Conservation (phyloP, 177 flowering plant genomes). For the Vitis hybrid region DNA sequence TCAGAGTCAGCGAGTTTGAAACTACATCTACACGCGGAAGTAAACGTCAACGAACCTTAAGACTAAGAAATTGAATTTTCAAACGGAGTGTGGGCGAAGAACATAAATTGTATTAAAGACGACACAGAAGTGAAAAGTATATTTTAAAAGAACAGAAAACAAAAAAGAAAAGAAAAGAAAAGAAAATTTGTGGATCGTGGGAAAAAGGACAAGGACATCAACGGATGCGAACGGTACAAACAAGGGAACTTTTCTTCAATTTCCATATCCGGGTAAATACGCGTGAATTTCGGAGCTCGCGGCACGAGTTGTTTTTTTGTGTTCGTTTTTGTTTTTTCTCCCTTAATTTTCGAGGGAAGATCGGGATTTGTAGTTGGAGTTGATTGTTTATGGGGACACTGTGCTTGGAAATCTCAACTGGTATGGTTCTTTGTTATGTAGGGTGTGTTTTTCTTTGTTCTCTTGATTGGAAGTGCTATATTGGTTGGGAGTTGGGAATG, state of each 20-base stretch:
- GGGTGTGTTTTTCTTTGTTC: slow-evolving; percentile 1
- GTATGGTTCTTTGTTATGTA: slow-evolving; percentile 13
- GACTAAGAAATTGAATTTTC: slow-evolving; percentile 9
- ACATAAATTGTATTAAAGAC: slow-evolving; percentile 1
- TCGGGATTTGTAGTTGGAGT: neutral
- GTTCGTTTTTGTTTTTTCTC: neutral
- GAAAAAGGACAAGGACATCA: neutral
- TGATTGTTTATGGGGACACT: slow-evolving; percentile 2
- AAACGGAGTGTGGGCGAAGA: slow-evolving; percentile 16
- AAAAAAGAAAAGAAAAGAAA: neutral
- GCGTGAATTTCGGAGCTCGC: slow-evolving; percentile 7
- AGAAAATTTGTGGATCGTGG: neutral
- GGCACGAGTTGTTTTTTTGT: slow-evolving; percentile 7
- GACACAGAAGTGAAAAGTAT: neutral
- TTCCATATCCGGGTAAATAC: slow-evolving; percentile 14
- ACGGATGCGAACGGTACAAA: slow-evolving; percentile 7
- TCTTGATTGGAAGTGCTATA: neutral
- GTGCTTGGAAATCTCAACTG: slow-evolving; percentile 22
- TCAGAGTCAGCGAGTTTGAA: no score
- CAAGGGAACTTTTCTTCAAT: slow-evolving; percentile 3
- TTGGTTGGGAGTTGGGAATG: neutral
- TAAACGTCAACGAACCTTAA: slow-evolving; percentile 10
- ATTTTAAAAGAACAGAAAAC: slow-evolving; percentile 3
- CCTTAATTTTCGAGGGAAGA: slow-evolving; percentile 1
- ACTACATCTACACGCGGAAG: neutral